Percentiles rank a stretch among this genome's conserved stretches.
These are phyloP conservation scores for Boletus edulis DNA, from an alignment of 768 basidiomycete genomes.

Conservation along the genomic window DNA sequence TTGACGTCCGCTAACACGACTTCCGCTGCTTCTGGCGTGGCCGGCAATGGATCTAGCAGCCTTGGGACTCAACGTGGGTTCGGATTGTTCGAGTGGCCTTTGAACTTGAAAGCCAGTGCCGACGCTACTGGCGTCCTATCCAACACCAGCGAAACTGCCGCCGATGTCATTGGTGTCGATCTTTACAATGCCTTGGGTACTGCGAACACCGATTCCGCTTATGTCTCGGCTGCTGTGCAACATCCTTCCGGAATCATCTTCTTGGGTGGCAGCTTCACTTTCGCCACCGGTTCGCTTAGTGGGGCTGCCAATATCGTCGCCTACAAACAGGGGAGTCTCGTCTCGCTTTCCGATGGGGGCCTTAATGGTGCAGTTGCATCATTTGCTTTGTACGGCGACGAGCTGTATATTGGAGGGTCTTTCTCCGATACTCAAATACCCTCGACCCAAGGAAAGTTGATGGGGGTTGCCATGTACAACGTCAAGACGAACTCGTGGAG, in stretches of 20 bases:
- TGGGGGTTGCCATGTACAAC: conserved; percentile 71
- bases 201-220: conserved; percentile 31
- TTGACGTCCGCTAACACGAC: conserved; percentile 60
- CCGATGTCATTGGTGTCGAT: conserved; percentile 61
- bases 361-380: conserved; percentile 78
- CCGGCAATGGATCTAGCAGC: conserved; percentile 31
- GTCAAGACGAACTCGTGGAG: conserved; percentile 63
- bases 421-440: conserved; percentile 69
- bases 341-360: conserved; percentile 58
- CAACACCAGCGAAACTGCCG: conserved; percentile 66
- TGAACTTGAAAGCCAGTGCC: conserved; percentile 39
- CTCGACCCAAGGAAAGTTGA: conserved; percentile 51
- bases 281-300: conserved; percentile 53
- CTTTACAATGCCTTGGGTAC: conserved; percentile 63
- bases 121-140: conserved; percentile 64
- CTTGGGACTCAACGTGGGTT: conserved; percentile 51
- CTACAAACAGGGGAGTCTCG: conserved; percentile 59
- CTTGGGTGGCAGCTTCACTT: conserved; percentile 74
- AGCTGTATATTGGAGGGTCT: conserved; percentile 82
- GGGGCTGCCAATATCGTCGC: conserved; percentile 69
- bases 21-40: conserved; percentile 25
- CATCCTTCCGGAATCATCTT: conserved; percentile 66
- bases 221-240: conserved; percentile 56
- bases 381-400: conserved; percentile 58
- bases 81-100: conserved; percentile 90